Base-by-base conservation (phyloP, 805 yeast species). In the Hanseniaspora mollemarum region DNA sequence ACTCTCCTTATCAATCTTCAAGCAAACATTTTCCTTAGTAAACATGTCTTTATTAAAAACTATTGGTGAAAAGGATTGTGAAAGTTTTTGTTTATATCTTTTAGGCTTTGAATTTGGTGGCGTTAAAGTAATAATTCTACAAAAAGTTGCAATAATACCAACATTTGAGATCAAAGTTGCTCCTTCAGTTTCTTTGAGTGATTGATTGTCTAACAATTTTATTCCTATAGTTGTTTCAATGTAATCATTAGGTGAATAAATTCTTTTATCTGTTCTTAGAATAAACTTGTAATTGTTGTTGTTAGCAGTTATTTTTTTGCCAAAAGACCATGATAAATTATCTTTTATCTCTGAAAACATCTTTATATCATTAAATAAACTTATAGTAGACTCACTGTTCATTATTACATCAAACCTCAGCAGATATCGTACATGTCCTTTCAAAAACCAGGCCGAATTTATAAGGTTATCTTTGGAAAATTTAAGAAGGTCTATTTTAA, bases 401-500 rank as follows among this genome's bases (percentile, higher is more conserved):
- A 29, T 28, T 7, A 36, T 18, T n/a, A 45, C 21, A 18, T 45
- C 42, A 45, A 45, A 36, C 19, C 18, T 12, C 5, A 45, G 18
- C 15, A 24, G 28, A 18, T 45, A 45, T 9, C 9, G 18, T 12
- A 45, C 24, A 45, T 33, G 36, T 16, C 49, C 49, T 10, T 37
- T 37, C 19, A 45, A 18, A 28, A 45, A 45, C 42, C 49, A 36
- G 15, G 22, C 49, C 4, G 49, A 45, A 13, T 36, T 21, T 4
- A 15, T 5, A 4, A 36, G 25, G 7, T 19, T n/a, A 18, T 16
- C 19, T 18, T 36, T 21, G 8, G 25, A 15, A 28, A 25, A 26
- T 3, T 36, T 35, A 7, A 21, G 15, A 18, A 45, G n/a, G 21
- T 77, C 81, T 39, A 87, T 83, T 43, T 82, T 76, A 60, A 87